Evolutionary conservation across 805 yeast genomes (phyloP), one percentile per base, ranked within the genome.

Genomic region (Pichia rugopelliculosa): DNA sequence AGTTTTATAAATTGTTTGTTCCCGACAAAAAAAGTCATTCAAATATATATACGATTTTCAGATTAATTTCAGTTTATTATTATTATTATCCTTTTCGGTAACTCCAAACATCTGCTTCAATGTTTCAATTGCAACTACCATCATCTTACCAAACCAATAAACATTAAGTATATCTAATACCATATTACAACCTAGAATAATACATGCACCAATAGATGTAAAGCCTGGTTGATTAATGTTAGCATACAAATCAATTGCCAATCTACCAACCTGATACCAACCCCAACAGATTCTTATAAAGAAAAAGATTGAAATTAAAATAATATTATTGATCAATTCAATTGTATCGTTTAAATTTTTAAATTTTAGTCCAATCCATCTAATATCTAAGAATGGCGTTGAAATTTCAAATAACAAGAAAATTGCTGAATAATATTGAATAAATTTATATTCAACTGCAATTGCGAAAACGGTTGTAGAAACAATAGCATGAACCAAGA

Each of bases 111-210:
- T 61, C 44, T 60, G 60, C 40, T 56, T 64, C 39, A 67, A 50
- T 15, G 69, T 67, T 22, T 61, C 57, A 34, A 66, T 49, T 7
- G 71, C 69, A 36, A 67, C 71, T 22, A 49, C 56, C 53, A 67
- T 53, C 71, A 67, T 67, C 51, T 66, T 66, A 44, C 60, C 53
- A 49, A 67, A 67, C 71, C 71, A 67, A 48, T 56, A 67, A 22
- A 64, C 56, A 48, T 67, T 67, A 40, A 67, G 55, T 15, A 65
- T 36, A 47, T 67, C 68, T 50, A 67, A 53, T 18, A 65, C 63
- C 20, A 61, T 48, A 46, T 67, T 67, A 45, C 68, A 60, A 26
- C 52, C 26, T 25, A 67, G 49, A 36, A 67, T 64, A 44, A 61
- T 50, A 27, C 46, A 27, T 1, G 67, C 59, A 27, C 59, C 64